Conservation (phyloP, 1,284 basidiomycete genomes). For the Malassezia nana region DNA sequence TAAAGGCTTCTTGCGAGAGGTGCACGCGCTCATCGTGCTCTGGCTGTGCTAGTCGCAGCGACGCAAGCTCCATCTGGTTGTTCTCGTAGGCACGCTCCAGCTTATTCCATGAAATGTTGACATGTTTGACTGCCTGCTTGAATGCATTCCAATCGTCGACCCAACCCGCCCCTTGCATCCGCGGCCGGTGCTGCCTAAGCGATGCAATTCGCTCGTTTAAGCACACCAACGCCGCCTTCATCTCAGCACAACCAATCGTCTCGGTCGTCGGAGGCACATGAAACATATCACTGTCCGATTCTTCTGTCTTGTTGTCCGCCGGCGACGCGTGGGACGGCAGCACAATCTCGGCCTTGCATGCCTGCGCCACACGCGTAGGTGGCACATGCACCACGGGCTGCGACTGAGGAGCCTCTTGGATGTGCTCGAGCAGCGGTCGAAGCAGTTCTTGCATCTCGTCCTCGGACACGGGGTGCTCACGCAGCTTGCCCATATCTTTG, state of each 20-base stretch:
- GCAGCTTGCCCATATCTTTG: background rate
- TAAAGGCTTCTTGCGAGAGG: constrained; percentile 6
- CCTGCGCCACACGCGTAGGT: background rate
- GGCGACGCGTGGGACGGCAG: background rate
- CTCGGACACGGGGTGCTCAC: constrained; percentile 3
- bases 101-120: constrained; percentile 9
- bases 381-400: constrained; percentile 6
- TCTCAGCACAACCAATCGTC: background rate
- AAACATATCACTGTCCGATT: background rate
- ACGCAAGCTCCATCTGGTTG: constrained; percentile 17
- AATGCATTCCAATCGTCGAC: constrained; percentile 10
- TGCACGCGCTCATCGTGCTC: constrained; percentile 7
- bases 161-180: background rate
- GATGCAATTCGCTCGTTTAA: constrained; percentile 5
- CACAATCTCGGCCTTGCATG: background rate
- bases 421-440: constrained; percentile 2
- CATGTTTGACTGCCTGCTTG: constrained; percentile 14
- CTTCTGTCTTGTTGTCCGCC: background rate
- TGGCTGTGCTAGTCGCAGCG: constrained; percentile 13
- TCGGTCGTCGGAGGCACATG: background rate
- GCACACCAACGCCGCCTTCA: constrained; percentile 7
- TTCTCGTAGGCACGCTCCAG: constrained; percentile 17
- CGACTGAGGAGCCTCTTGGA: constrained; percentile 3
- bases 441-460: constrained; percentile 16
- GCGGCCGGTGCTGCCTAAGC: constrained; percentile 2